A percentile compares a stretch with the other conserved stretches of the same genome.
These are phyloP conservation scores for Morella rubra DNA, from an alignment of 306 rosid species.

Conservation along the genomic window DNA sequence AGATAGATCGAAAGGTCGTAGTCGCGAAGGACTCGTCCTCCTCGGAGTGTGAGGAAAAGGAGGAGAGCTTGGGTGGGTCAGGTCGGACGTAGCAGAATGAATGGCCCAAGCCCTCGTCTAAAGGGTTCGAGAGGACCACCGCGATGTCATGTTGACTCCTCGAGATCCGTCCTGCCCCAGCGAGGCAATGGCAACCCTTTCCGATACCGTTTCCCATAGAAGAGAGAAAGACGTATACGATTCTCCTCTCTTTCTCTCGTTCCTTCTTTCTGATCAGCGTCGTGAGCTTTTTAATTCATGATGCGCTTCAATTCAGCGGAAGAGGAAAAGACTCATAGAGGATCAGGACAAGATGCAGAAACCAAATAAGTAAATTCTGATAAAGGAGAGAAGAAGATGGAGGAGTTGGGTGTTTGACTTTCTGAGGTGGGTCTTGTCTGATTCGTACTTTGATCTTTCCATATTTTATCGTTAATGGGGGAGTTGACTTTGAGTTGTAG, in stretches of 20 bases:
- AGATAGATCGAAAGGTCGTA: conserved; percentile 58
- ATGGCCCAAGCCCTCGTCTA: conserved; percentile 51
- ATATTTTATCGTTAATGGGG: not conserved
- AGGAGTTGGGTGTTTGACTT: not conserved
- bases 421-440: not conserved
- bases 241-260: not conserved
- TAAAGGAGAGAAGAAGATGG: conserved; percentile 3
- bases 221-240: not conserved
- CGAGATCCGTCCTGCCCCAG: conserved; percentile 56
- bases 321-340: not conserved
- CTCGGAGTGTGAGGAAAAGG: conserved; percentile 28
- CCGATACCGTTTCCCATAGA: conserved; percentile 69
- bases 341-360: conserved; percentile 3
- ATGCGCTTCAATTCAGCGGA: not conserved
- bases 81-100: conserved; percentile 63
- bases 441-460: not conserved
- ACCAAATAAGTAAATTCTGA: no score
- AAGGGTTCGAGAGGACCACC: conserved; percentile 17
- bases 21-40: conserved; percentile 19
- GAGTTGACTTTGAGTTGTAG: conserved; percentile 16
- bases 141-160: conserved; percentile 33
- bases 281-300: not conserved
- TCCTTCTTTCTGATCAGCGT: not conserved
- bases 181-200: conserved; percentile 41
- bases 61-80: conserved; percentile 24